Evolutionary conservation across 352 stramenopile species (phyloP).

Genomic region (Globisporangium carolinianum): DNA sequence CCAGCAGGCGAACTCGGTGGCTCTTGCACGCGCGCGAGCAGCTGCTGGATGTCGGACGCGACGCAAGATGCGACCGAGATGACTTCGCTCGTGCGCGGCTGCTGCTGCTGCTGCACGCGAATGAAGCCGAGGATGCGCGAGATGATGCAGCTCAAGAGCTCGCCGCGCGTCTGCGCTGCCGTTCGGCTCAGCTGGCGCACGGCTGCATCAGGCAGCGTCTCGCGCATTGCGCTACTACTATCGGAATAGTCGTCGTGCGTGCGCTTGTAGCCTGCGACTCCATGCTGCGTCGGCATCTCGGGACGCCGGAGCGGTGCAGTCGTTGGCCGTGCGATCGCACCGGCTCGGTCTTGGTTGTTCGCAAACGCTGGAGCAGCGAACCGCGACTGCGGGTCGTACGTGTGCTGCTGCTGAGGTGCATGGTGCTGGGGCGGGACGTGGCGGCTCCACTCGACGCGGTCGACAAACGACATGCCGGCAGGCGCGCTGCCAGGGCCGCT

Average conservation of each 20-base stretch:
- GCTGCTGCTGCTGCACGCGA: slow-evolving; percentile 37
- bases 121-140: slow-evolving; percentile 59
- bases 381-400: slow-evolving; percentile 13
- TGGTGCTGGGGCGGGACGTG: slow-evolving; percentile 17
- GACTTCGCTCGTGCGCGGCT: slow-evolving; percentile 19
- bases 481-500: slow-evolving; percentile 10
- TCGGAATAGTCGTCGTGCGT: not conserved
- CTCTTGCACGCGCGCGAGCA: slow-evolving; percentile 46
- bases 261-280: slow-evolving; percentile 10
- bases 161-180: slow-evolving; percentile 47
- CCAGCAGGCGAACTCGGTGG: slow-evolving; percentile 12
- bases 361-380: slow-evolving; percentile 10
- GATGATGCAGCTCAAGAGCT: slow-evolving; percentile 63
- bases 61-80: slow-evolving; percentile 44
- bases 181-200: slow-evolving; percentile 60
- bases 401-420: not conserved
- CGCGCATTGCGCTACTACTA: not conserved
- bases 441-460: slow-evolving; percentile 27
- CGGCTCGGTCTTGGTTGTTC: slow-evolving; percentile 1
- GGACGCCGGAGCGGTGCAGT: slow-evolving; percentile 1
- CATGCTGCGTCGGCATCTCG: not conserved
- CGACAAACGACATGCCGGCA: slow-evolving; percentile 14
- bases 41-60: slow-evolving; percentile 53
- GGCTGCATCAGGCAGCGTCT: slow-evolving; percentile 30
- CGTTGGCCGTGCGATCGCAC: slow-evolving; percentile 1